Evolutionary conservation across 768 basidiomycete species (phyloP), one percentile per base, ranked within the genome.

Genomic region (Boletus huronensis): DNA sequence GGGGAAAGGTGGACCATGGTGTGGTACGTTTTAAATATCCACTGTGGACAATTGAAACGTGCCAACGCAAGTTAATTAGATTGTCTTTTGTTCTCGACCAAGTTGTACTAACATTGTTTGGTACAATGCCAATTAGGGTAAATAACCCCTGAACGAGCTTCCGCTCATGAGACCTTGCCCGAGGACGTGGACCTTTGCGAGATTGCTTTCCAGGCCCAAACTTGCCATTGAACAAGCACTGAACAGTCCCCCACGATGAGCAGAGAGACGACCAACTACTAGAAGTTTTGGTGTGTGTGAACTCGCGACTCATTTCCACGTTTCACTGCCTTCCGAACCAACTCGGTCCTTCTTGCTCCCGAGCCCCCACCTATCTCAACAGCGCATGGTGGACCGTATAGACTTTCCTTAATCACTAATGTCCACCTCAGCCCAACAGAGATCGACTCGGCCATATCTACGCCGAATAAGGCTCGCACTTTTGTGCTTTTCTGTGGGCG

Each of bases 401-500:
- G 28, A 43, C 26, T 21, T 47, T 32, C n/a, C 5, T 31, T 38
- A 14, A 35, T 21, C n/a, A 28, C 13, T 11, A 0, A 68, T 67
- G 65, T 57, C 58, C 9, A 29, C 64, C 29, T 21, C 8, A 35
- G 38, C 35, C 5, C 53, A 41, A 40, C 61, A 52, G 29, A 43
- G 45, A 16, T 44, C 50, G 9, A n/a, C 36, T n/a, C 49, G 43
- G 16, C 38, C 58, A 28, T 54, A 50, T 50, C 25, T 69, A 3
- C 70, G 67, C 39, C 54, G 59, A 21, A 49, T 61, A 28, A 65
- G 70, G 23, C 61, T 71, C 4, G 62, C 60, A 14, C 51, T 78
- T 3, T 65, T 69, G 51, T 85, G 82, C 64, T 65, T 75, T 48
- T 83, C 84, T 10, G 81, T 88, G 21, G 80, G 73, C 19, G 73